These are phyloP conservation scores for Afroboletus lepidellus DNA, from an alignment of 1,284 basidiomycete species.

Conservation along the genomic window DNA sequence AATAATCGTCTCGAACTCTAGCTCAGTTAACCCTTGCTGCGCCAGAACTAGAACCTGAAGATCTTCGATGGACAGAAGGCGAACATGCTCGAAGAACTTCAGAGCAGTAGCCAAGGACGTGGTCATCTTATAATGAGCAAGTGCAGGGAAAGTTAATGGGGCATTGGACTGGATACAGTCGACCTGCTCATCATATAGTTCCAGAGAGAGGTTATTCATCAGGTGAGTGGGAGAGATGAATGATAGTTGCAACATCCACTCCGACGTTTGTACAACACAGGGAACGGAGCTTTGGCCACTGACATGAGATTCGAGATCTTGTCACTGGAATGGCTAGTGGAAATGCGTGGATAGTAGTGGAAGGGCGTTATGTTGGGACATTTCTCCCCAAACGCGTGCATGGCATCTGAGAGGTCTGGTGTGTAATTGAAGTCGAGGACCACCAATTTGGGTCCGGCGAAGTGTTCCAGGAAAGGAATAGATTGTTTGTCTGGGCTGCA, in stretches of 20 bases:
- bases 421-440: not conserved
- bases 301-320: not conserved
- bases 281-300: not conserved
- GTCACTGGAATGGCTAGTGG: too few species aligned
- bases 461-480: not conserved
- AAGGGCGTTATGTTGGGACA: not conserved
- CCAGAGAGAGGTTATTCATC: not conserved
- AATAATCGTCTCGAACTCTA: too few species aligned
- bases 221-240: not conserved
- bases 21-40: too few species aligned
- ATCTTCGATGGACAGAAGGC: not conserved
- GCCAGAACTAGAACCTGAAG: too few species aligned
- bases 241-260: not conserved
- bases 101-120: too few species aligned
- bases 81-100: not conserved
- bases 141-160: not conserved
- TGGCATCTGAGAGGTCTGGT: not conserved
- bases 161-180: not conserved
- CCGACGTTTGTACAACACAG: not conserved
- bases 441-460: not conserved
- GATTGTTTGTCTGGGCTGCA: too few species aligned
- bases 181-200: not conserved
- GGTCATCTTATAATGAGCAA: not conserved
- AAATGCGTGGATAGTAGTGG: too few species aligned
- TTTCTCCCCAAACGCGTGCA: not conserved